phyloP scores from a whole-genome alignment of 1,284 basidiomycete genomes.

The Nidula niveotomentosa region DNA sequence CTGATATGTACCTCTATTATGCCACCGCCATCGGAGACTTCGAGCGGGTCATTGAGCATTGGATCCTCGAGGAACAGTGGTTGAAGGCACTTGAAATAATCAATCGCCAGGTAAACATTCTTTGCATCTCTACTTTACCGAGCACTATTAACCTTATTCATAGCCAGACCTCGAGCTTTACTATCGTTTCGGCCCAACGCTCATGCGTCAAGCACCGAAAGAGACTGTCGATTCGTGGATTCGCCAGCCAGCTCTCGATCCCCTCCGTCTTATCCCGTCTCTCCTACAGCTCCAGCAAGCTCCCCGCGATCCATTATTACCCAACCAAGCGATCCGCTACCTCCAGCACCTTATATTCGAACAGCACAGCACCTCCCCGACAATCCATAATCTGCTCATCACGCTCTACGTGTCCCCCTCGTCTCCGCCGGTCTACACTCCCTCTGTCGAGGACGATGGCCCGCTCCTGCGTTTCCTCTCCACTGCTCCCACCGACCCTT shows the following conservation, averaged over 20 bases:
- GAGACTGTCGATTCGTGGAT: constrained; percentile 94
- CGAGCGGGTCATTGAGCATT: constrained; percentile 89
- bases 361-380: constrained; percentile 77
- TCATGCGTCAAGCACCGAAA: constrained; percentile 86
- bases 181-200: constrained; percentile 88
- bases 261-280: constrained; percentile 87
- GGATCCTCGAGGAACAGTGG: constrained; percentile 93
- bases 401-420: constrained; percentile 76
- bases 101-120: constrained; percentile 73
- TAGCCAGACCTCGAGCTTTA: constrained; percentile 86
- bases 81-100: constrained; percentile 86
- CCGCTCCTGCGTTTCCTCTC: constrained; percentile 86
- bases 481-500: constrained; percentile 80
- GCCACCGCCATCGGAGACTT: constrained; percentile 84
- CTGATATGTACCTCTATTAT: constrained; percentile 91
- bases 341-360: constrained; percentile 85
- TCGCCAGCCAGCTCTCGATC: constrained; percentile 77
- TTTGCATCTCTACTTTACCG: not conserved
- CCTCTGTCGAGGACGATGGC: constrained; percentile 63
- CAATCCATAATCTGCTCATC: constrained; percentile 92
- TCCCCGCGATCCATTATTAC: constrained; percentile 66
- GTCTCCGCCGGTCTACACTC: constrained; percentile 21
- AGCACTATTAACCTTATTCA: constrained; percentile 5
- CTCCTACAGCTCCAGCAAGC: constrained; percentile 79
- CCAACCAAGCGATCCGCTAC: constrained; percentile 88